Conservation (phyloP, 2,329 filamentous ascomycete species). For the Sporothrix pseudoabietina region DNA sequence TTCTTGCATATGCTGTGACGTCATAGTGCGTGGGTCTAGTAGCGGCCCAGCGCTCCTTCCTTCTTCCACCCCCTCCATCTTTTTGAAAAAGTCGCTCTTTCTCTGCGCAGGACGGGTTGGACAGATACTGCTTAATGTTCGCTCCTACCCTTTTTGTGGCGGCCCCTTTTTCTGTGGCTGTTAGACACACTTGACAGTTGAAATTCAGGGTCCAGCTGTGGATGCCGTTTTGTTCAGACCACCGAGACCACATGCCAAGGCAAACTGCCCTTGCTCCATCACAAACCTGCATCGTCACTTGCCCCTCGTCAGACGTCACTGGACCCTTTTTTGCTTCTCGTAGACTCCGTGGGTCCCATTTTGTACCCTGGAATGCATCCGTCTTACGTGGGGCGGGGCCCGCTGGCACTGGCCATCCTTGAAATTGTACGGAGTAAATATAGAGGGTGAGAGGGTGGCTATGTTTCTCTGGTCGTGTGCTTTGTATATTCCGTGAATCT, state of each 20-base stretch:
- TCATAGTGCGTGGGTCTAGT: conserved; percentile 1
- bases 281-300: conserved; percentile 10
- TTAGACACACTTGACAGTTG: neutral
- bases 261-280: neutral
- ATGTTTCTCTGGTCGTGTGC: neutral
- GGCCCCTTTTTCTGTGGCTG: neutral
- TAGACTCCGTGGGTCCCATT: neutral
- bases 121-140: neutral
- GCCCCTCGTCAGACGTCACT: neutral
- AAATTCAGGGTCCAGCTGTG: conserved; percentile 13
- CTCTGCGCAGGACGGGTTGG: too few relatives aligned
- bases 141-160: neutral
- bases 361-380: neutral
- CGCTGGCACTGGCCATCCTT: neutral
- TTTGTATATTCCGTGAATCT: conserved; percentile 23
- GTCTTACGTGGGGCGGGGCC: neutral
- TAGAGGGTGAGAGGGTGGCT: too few relatives aligned
- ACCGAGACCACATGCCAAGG: neutral
- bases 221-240: neutral
- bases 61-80: neutral
- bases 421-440: neutral
- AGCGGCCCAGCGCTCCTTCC: neutral
- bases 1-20: neutral
- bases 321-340: neutral
- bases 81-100: neutral